Base-by-base conservation (phyloP, 1,284 basidiomycete genomes). In the Austroboletus olivaceoglutinosus region DNA sequence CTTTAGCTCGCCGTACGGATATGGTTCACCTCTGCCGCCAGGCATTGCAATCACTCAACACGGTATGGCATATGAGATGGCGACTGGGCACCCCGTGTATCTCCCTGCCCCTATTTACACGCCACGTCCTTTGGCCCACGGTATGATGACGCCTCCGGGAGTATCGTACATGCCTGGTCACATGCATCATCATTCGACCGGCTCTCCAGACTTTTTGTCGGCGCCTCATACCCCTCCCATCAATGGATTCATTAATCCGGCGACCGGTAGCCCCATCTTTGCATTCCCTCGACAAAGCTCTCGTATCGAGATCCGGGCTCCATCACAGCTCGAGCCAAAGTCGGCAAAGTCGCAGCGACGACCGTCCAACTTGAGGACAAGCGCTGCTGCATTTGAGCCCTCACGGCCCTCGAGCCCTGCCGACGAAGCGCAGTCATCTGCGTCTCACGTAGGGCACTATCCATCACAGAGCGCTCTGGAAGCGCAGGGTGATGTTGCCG, bases 71-170 rank as follows among this genome's bases (percentile, higher is more conserved):
- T 92, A 85, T 65, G 88, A 91, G 65, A 64, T 91, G 49, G 81
- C 86, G 11, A 90, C 86, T 7, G 89, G 89, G 25, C 85, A 85
- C 36, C 81, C 86, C 8, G 83, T 91, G 30, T 86, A 85, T 58
- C 73, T 90, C 16, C 72, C 78, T 33, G 74, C 79, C 9, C 77
- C 81, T 21, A 77, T 88, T 70, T 88, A 82, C 63, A 81, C 80
- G 41, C 83, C 85, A 45, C 83, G 79, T 18, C 82, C 85, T 19
- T 65, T 84, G 53, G 74, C 84, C 58, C 80, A 78, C 52, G 71
- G 75, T 19, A 76, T 81, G 60, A 71, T 76, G 62, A 70, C 69
- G 31, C 73, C 68, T 49, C 71, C 68, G 37, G 67, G 70, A 37
- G 61, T 81, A 37, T 62, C 74, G 13, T 70, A 63, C 46, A 34